Base-by-base conservation (phyloP, 2,329 filamentous ascomycete genomes). In the Claviceps fusiformis region DNA sequence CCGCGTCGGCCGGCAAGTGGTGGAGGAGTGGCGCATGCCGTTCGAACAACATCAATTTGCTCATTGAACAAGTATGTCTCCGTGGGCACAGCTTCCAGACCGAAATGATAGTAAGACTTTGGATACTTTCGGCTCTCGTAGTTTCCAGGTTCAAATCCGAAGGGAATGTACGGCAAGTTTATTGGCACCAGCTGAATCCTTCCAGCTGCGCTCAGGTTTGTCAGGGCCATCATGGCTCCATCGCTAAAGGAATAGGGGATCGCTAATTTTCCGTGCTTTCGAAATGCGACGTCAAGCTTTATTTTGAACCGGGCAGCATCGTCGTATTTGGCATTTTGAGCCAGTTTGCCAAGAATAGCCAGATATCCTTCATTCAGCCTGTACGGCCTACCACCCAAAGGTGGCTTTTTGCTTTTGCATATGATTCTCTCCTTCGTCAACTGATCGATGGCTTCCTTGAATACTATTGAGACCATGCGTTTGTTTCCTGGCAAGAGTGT, bases 51-150 rank as follows among this genome's bases (percentile, higher is more conserved):
- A 5, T 70, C 65, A 46, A 78, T 71, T 1, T 76, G 70, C 29
- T 79, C 74, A 51, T 82, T 75, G 62, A 73, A 80, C 15, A 78
- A 62, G 65, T 89, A 90, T 0, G 59, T 65, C 60, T 85, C 87
- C 0, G 83, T 86, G 1, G 83, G 82, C 1, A 74, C 68, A 24
- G 83, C 74, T 47, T 79, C 74, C 41, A 89, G 71, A 10, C 76
- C 74, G 67, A 87, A 89, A 59, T 80, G 78, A 52, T 87, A 76
- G 61, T 81, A 80, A 39, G 75, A 75, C 60, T 85, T 84, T 41
- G 86, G 79, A 58, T 85, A 83, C 56, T 81, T 80, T 55, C 85
- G 77, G 27, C 82, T 85, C 62, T 87, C 81, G 67, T 90, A 90
- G 59, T 86, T 82, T 17, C 80, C 80, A 8, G 84, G 83, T 54